phyloP scores from a whole-genome alignment of 169 alveolate genomes.

The Eimeria maxima region DNA sequence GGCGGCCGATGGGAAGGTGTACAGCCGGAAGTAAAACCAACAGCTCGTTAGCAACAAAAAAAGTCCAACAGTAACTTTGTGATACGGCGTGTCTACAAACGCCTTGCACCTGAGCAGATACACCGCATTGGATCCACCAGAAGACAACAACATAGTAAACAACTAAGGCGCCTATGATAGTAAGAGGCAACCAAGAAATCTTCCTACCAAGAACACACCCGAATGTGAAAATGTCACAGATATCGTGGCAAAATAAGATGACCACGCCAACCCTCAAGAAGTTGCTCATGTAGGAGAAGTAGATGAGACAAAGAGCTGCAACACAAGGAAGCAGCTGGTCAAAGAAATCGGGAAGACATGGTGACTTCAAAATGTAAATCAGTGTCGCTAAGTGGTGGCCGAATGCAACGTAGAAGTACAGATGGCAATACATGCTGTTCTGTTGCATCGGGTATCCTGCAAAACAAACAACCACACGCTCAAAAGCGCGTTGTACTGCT shows the following conservation, averaged over 20 bases:
- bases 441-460: conserved; percentile 88
- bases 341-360: conserved; percentile 87
- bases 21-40: conserved; percentile 88
- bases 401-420: conserved; percentile 87
- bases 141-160: neutral
- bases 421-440: conserved; percentile 83
- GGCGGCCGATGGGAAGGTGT: conserved; percentile 86
- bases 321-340: conserved; percentile 86
- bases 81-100: conserved; percentile 88
- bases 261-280: conserved; percentile 87
- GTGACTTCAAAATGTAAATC: conserved; percentile 83
- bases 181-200: neutral
- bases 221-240: conserved; percentile 88
- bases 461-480: conserved; percentile 5
- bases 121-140: neutral
- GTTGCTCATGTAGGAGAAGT: conserved; percentile 87
- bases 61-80: conserved; percentile 85
- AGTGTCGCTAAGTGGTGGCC: conserved; percentile 87
- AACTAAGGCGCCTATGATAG: neutral
- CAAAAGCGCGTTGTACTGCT: neutral
- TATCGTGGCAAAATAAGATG: conserved; percentile 88
- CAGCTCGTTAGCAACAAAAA: conserved; percentile 85
- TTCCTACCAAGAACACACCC: conserved; percentile 82
- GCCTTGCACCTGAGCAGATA: conserved; percentile 87
- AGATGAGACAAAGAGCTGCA: conserved; percentile 87